Base-by-base conservation (phyloP, 164 flowering plant genomes). In the Hamamelis virginiana region DNA sequence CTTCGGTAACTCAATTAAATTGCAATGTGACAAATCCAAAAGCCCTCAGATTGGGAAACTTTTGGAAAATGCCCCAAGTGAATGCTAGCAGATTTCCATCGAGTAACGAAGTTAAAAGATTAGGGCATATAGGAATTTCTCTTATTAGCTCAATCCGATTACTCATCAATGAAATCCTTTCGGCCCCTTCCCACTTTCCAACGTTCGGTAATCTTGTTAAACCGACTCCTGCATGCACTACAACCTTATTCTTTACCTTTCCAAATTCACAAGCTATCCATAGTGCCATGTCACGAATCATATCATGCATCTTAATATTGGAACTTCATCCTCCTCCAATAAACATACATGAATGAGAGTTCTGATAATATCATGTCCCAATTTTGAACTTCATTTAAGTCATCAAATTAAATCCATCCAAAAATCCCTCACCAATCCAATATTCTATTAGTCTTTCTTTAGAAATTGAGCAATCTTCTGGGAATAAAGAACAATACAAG, bases 401-500 rank as follows among this genome's bases (percentile, higher is more conserved):
- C 47, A 61, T 18, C 25, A 38, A 61, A 61, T 41, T 11, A 38
- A 61, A 61, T 41, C 4, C 18, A 41, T 38, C 64, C 6, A 61
- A 11, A 61, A 61, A 61, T 5, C 64, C 64, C 38, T 61, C 64
- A 1, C 48, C 11, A 38, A 61, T 61, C 64, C 64, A 61, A 18
- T 1, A 12, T 11, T 61, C 64, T 9, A 61, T 21, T 2, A 61
- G 14, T 8, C 41, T 0, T 18, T 61, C 47, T 61, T 61, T 61
- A 13, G 3, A 38, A 43, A 38, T 61, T 3, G 9, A 10, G 2
- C 43, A 8, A 38, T 61, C 64, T 33, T 61, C 64, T 9, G 23
- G 47, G 21, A 27, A 61, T 61, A 43, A 41, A 0, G 25, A 61
- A 61, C 64, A 61, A 61, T 38, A 61, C 21, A 58, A 27, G 62